Conservation (phyloP, 345 rosid genomes). For the Anacardium occidentale region DNA sequence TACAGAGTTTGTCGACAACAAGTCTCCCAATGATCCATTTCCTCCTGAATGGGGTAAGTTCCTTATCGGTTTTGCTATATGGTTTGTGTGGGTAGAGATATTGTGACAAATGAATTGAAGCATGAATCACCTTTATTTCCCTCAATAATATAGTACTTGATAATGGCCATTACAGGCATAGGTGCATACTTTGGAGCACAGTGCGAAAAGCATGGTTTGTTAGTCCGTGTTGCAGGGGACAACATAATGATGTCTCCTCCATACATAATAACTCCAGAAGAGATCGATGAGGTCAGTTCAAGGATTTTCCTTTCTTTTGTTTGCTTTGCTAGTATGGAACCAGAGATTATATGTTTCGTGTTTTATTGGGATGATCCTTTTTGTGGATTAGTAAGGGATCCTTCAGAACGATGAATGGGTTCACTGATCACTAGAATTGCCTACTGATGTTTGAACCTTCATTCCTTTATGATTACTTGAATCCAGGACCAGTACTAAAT, state of each 20-base stretch:
- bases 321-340: background rate
- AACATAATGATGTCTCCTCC: conserved; percentile 94
- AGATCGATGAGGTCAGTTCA: conserved; percentile 66
- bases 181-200: conserved; percentile 88
- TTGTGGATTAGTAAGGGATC: background rate
- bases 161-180: conserved; percentile 46
- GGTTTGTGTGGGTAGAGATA: background rate
- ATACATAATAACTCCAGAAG: conserved; percentile 57
- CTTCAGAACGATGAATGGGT: background rate
- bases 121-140: background rate
- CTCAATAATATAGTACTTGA: background rate
- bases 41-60: conserved; percentile 94
- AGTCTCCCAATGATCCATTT: conserved; percentile 84
- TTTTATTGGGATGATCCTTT: background rate
- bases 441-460: background rate
- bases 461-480: background rate
- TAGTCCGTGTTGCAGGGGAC: conserved; percentile 90
- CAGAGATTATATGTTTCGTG: background rate
- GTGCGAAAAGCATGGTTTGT: conserved; percentile 75
- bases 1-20: conserved; percentile 82
- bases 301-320: background rate
- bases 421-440: background rate
- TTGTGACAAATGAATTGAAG: background rate
- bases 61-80: conserved; percentile 1
- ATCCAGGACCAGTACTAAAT: background rate